Evolutionary conservation across 306 rosid genomes (phyloP), one percentile per base, ranked within the genome.

Genomic region (Trifolium fragiferum): DNA sequence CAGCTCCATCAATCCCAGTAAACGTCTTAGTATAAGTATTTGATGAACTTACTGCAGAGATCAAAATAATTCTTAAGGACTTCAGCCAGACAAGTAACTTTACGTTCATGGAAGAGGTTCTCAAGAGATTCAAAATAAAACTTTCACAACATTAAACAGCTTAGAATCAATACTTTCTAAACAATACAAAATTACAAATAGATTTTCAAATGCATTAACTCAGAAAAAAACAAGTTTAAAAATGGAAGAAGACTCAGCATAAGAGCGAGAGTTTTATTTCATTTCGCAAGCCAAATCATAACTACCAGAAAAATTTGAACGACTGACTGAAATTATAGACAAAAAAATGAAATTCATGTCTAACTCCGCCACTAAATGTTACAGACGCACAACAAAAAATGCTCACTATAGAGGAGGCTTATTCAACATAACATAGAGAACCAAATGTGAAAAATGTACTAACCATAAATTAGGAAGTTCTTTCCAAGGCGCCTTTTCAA

Each of bases 1-100:
- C 98, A 68, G 98, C 98, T 81, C 94, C 97, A 73, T 90, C 93
- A 84, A 94, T 91, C 79, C 98, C 98, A 49, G 86, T 37, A 76
- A 94, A 94, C n/a, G 98, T 91, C 86, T 88, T 94, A 0, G 93
- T 87, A 75, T 79, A 91, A 12, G 87, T 69, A 81, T 94, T 91
- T 65, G 87, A 94, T 15, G 98, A 90, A 86, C 98, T 94, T 23
- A 86, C 98, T 94, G 93, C 87, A 88, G 44, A 69, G 64, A 81
- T 53, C 47, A 79, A 76, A 67, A 72, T 44, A 66, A 69, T 50
- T 32, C 35, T 68, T 65, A 82, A 73, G 81, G 68, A 68, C 64
- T 73, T 59, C 64, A 21, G 67, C 66, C 41, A 27, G 74, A 67
- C 19, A 57, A 60, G 63, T 47, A 41, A 74, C 13, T 73, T 76